Percentiles rank a stretch among this genome's conserved stretches.
These are phyloP conservation scores for Cinchona pubescens DNA, from an alignment of 257 asterid genomes.

Conservation along the genomic window DNA sequence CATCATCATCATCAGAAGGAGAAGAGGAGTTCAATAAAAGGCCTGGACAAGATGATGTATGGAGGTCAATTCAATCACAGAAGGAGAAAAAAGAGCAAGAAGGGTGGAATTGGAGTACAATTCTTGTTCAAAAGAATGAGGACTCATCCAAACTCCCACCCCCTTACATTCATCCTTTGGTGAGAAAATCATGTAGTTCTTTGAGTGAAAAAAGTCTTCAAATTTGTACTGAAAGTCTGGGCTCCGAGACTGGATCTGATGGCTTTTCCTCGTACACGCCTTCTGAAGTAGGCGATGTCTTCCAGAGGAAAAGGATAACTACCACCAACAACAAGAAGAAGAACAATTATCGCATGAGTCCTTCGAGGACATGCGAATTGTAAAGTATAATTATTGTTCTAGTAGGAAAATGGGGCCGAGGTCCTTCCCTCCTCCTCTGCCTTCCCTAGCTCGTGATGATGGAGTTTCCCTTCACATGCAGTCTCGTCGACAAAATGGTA, in stretches of 20 bases:
- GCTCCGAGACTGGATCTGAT: slow-evolving; percentile 85
- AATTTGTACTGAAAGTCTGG: slow-evolving; percentile 86
- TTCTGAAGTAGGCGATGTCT: slow-evolving; percentile 32
- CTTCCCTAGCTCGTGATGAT: slow-evolving; percentile 48
- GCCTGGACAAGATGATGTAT: slow-evolving; percentile 45
- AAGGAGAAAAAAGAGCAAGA: slow-evolving; percentile 24
- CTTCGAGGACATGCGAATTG: slow-evolving; percentile 31
- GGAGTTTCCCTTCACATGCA: slow-evolving; percentile 56
- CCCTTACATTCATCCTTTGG: slow-evolving; percentile 59
- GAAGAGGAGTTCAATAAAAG: slow-evolving; percentile 5
- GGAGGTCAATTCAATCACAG: slow-evolving; percentile 50
- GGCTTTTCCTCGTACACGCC: slow-evolving; percentile 39
- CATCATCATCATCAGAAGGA: slow-evolving; percentile 22
- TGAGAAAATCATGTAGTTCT: slow-evolving; percentile 41
- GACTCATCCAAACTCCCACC: slow-evolving; percentile 27
- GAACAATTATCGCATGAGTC: background rate
- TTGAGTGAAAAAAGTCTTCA: slow-evolving; percentile 67
- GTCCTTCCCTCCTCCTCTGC: slow-evolving; percentile 77
- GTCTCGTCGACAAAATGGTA: slow-evolving; percentile 53
- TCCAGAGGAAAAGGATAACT: slow-evolving; percentile 18
- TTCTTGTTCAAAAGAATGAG: slow-evolving; percentile 38
- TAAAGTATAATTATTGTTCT: slow-evolving; percentile 29
- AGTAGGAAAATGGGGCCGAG: slow-evolving; percentile 33
- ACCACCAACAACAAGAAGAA: slow-evolving; percentile 3
- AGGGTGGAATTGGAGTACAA: slow-evolving; percentile 35